A percentile compares a stretch with the other conserved stretches of the same genome.
Evolutionary conservation across 176 grass and related monocot genomes (phyloP).

Genomic region (Cocos nucifera): DNA sequence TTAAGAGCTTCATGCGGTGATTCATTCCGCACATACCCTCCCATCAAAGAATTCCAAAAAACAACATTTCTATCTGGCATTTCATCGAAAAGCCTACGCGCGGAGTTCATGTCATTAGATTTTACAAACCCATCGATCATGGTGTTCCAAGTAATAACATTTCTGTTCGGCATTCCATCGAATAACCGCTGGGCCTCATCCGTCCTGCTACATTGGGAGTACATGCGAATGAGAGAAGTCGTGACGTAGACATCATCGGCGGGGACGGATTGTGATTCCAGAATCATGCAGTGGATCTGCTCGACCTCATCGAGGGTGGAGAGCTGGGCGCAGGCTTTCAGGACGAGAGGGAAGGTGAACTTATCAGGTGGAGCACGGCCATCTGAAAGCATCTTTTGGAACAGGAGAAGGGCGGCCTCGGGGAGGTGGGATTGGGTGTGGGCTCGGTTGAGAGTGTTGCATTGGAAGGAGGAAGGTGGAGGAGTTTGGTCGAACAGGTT

Average conservation of each 20-base stretch:
- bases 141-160: slow-evolving; percentile 40
- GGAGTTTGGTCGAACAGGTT: too few relatives aligned
- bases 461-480: too few relatives aligned
- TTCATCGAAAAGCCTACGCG: slow-evolving; percentile 25
- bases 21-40: slow-evolving; percentile 21
- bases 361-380: slow-evolving; percentile 15
- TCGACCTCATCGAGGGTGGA: slow-evolving; percentile 18
- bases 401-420: slow-evolving; percentile 18
- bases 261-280: slow-evolving; percentile 23
- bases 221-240: slow-evolving; percentile 31
- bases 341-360: slow-evolving; percentile 25
- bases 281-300: slow-evolving; percentile 42
- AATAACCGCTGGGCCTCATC: slow-evolving; percentile 37
- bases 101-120: slow-evolving; percentile 27
- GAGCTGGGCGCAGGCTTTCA: slow-evolving; percentile 34
- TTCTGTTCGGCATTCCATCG: slow-evolving; percentile 31
- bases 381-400: slow-evolving; percentile 24
- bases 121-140: slow-evolving; percentile 31
- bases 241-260: slow-evolving; percentile 18
- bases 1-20: slow-evolving; percentile 31
- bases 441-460: neutral
- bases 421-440: slow-evolving; percentile 13
- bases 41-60: slow-evolving; percentile 40
- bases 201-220: slow-evolving; percentile 22
- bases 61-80: slow-evolving; percentile 34